Base-by-base conservation (phyloP, 129 eudicot species). In the Flaveria sonorensis region DNA sequence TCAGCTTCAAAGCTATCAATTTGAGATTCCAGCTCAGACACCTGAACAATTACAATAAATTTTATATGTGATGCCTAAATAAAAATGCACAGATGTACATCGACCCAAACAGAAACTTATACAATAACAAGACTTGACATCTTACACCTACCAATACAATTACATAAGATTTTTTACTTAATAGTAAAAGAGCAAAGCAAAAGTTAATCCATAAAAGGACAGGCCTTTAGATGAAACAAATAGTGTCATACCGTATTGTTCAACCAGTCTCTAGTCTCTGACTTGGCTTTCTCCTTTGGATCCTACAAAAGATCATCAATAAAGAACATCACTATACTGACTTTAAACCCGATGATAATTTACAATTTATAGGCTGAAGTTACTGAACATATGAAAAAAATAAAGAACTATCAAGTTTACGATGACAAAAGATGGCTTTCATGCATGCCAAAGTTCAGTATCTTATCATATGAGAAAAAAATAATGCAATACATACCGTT, bases 231-330 rank as follows among this genome's bases (percentile, higher is more conserved):
- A 60, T 16, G 20, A 75, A 36, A 87, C 43, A 50, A 19, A 16
- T 23, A 23, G 82, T 62, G 16, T 5, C 92, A 50, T 87, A 92
- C 99, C 92, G 88, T 90, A 86, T 89, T 92, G 89, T 95, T 95
- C 73, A 95, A 74, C 99, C 99, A 95, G 72, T 95, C 99, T 81
- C 99, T 89, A 30, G 99, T 95, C 83, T 95, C 99, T 52, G 97
- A 92, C 80, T 92, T 95, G 56, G 99, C 97, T 76, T 92, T 95
- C 85, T 95, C 99, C 86, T 86, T 95, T 16, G 97, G 97, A 79
- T 95, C 97, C 99, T 95, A 82, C 32, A 75, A 67, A 70, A 84
- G 52, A 67, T 76, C 18, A 56, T 53, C 26, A 84, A 74, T 53
- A 72, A 73, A 64, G n/a, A 69, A 73, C 57, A 76, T 76, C 30